These are phyloP conservation scores for Irpex sp. DNA, from an alignment of 1,284 basidiomycete species.

Conservation along the genomic window DNA sequence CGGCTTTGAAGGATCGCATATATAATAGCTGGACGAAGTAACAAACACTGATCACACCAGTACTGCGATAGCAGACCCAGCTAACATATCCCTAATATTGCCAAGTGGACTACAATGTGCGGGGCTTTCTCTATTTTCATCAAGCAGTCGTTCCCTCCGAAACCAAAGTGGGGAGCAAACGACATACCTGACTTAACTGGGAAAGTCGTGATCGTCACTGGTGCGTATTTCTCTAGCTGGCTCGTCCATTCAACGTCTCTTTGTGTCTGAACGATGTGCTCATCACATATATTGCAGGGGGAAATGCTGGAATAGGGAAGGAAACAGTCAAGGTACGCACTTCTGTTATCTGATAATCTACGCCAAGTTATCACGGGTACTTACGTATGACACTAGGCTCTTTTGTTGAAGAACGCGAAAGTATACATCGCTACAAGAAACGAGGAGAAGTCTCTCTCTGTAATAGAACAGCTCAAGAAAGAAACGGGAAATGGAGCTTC, in stretches of 20 bases:
- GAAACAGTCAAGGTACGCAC: conserved; percentile 21
- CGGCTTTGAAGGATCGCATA: too few relatives aligned
- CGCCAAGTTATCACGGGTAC: neutral
- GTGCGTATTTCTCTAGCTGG: neutral
- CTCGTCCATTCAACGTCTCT: neutral
- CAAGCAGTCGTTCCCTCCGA: conserved; percentile 12
- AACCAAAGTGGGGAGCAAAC: conserved; percentile 14
- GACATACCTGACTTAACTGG: conserved; percentile 18
- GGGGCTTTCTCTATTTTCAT: neutral
- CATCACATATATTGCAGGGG: conserved; percentile 7
- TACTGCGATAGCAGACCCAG: neutral
- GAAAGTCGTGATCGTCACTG: conserved; percentile 19
- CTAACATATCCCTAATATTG: neutral
- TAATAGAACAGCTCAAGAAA: conserved; percentile 37
- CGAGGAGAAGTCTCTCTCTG: conserved; percentile 31
- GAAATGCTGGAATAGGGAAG: conserved; percentile 19
- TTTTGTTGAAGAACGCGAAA: conserved; percentile 40
- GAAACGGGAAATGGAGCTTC: conserved; percentile 30
- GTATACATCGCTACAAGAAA: conserved; percentile 46
- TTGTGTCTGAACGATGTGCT: neutral
- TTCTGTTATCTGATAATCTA: neutral
- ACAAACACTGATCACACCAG: too few relatives aligned
- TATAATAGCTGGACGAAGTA: neutral
- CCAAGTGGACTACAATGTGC: neutral
- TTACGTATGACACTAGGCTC: conserved; percentile 20